These are phyloP conservation scores for Penstemon eatonii DNA, from an alignment of 257 asterid genomes.

Conservation along the genomic window DNA sequence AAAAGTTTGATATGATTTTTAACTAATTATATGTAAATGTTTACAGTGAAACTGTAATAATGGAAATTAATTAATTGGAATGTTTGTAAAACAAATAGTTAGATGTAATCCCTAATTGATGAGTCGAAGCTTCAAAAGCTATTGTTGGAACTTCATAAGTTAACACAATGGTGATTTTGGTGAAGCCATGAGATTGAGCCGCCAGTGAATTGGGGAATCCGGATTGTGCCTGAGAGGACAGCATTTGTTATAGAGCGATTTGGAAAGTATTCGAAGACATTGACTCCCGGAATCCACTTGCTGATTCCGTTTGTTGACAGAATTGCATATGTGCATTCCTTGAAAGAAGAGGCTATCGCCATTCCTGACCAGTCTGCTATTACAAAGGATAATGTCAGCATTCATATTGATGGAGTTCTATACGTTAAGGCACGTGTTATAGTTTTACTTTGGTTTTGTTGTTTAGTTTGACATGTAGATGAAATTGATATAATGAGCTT, in stretches of 20 bases:
- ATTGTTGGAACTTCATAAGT: not conserved
- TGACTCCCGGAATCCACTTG: constrained; percentile 80
- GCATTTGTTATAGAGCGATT: constrained; percentile 86
- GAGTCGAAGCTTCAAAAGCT: no score
- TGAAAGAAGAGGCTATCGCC: constrained; percentile 81
- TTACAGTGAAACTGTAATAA: not conserved
- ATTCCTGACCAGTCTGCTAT: constrained; percentile 81
- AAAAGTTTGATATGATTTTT: no score
- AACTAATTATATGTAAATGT: no score
- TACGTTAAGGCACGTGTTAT: constrained; percentile 60
- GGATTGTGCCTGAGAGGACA: constrained; percentile 85
- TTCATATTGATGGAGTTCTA: constrained; percentile 75
- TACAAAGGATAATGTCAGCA: constrained; percentile 90
- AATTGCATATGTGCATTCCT: constrained; percentile 83
- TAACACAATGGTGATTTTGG: constrained; percentile 12
- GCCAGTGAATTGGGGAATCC: constrained; percentile 80
- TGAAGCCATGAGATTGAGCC: constrained; percentile 58
- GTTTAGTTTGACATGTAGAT: constrained; percentile 10
- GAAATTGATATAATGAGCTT: constrained; percentile 13
- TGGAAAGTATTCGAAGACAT: constrained; percentile 73
- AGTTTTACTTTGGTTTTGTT: not conserved
- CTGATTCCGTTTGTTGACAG: constrained; percentile 77
- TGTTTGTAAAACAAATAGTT: not conserved
- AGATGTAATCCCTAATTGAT: no score
- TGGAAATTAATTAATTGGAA: not conserved